Evolutionary conservation across 257 asterid genomes (phyloP).

Genomic region (Mentha longifolia): DNA sequence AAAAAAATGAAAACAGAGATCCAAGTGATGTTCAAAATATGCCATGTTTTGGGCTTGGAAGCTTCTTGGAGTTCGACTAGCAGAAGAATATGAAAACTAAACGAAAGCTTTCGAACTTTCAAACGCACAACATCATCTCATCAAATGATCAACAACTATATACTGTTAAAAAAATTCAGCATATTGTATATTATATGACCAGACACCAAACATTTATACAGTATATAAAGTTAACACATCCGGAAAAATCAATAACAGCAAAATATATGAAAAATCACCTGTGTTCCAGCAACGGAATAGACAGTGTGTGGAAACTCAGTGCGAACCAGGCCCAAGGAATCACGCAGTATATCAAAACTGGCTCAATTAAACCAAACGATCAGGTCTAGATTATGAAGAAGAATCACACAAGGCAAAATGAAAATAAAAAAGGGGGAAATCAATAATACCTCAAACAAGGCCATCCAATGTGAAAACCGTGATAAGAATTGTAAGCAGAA

Average conservation of each 20-base stretch:
- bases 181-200: background rate
- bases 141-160: background rate
- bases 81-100: slow-evolving; percentile 1
- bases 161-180: background rate
- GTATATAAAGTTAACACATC: background rate
- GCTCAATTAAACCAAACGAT: slow-evolving; percentile 30
- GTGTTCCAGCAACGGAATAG: slow-evolving; percentile 88
- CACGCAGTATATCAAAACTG: slow-evolving; percentile 90
- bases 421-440: background rate
- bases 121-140: background rate
- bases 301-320: slow-evolving; percentile 86
- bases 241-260: background rate
- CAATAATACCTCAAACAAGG: slow-evolving; percentile 76
- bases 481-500: slow-evolving; percentile 86
- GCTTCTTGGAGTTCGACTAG: background rate
- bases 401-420: background rate
- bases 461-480: slow-evolving; percentile 86
- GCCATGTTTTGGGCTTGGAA: slow-evolving; percentile 6
- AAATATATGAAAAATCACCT: slow-evolving; percentile 48
- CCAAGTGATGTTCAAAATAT: too few relatives aligned
- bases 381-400: slow-evolving; percentile 19
- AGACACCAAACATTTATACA: too few relatives aligned
- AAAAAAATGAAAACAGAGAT: background rate
- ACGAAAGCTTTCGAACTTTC: background rate
- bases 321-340: slow-evolving; percentile 84